A percentile compares a stretch with the other conserved stretches of the same genome.
phyloP scores from a whole-genome alignment of 306 rosid species.

The Carpinus viminea region DNA sequence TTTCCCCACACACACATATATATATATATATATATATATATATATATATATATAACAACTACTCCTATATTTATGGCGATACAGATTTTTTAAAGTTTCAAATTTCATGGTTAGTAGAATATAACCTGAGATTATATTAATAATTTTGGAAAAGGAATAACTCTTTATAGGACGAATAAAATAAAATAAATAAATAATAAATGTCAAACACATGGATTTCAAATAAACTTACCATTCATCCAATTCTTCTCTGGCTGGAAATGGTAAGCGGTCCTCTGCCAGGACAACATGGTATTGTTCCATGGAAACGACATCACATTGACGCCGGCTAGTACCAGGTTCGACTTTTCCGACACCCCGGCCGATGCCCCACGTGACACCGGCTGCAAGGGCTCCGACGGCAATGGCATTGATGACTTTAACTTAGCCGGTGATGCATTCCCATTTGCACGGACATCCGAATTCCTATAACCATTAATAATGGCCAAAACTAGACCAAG shows the following conservation, averaged over 20 bases:
- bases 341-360: conserved; percentile 78
- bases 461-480: conserved; percentile 10
- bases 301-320: conserved; percentile 48
- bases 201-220: background rate
- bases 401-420: background rate
- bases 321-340: conserved; percentile 12
- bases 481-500: conserved; percentile 41
- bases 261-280: conserved; percentile 93
- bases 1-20: too few species aligned
- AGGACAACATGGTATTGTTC: conserved; percentile 71
- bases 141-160: too few species aligned
- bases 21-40: too few species aligned
- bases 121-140: too few species aligned
- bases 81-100: too few species aligned
- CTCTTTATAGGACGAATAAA: background rate
- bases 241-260: conserved; percentile 90
- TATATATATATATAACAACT: too few species aligned
- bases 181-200: background rate
- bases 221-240: conserved; percentile 73
- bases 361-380: conserved; percentile 59
- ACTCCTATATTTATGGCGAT: too few species aligned
- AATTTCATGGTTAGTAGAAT: too few species aligned
- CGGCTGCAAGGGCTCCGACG: conserved; percentile 17
- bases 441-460: background rate
- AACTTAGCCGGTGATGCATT: conserved; percentile 11